Evolutionary conservation across 768 basidiomycete genomes (phyloP).

Genomic region (Lyophyllum semitale): DNA sequence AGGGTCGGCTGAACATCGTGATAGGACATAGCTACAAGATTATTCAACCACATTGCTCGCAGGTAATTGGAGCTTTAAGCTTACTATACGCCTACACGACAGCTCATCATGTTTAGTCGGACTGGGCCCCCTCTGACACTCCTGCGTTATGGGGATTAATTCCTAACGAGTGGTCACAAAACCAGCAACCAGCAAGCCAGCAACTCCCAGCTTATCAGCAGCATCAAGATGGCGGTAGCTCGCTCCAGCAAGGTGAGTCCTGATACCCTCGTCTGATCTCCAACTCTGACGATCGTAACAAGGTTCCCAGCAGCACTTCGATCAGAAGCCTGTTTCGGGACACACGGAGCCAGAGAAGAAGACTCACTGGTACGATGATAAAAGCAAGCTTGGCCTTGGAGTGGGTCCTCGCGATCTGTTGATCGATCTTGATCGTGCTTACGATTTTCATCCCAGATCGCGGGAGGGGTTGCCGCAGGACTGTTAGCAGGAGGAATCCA

Average conservation of each 20-base stretch:
- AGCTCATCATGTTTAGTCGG: conserved; percentile 40
- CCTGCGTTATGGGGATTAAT: conserved; percentile 72
- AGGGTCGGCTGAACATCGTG: not conserved
- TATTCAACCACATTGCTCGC: conserved; percentile 71
- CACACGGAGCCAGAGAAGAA: conserved; percentile 45
- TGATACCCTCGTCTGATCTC: conserved; percentile 14
- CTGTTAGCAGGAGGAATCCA: conserved; percentile 4
- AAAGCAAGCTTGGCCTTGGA: conserved; percentile 60
- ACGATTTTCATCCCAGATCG: conserved; percentile 46
- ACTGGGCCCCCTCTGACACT: conserved; percentile 65
- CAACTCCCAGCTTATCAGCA: conserved; percentile 24
- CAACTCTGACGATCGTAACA: conserved; percentile 16
- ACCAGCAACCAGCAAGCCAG: conserved; percentile 26
- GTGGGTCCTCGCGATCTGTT: conserved; percentile 33
- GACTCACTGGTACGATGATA: conserved; percentile 57
- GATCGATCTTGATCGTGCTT: not conserved
- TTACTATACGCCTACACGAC: not conserved
- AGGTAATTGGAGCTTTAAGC: conserved; percentile 45
- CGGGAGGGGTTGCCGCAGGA: conserved; percentile 51
- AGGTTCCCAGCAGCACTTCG: conserved; percentile 1
- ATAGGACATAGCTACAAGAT: conserved; percentile 64
- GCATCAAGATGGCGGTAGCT: conserved; percentile 19
- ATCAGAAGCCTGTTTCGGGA: conserved; percentile 12
- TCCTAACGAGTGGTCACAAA: conserved; percentile 32
- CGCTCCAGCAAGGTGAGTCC: conserved; percentile 14